Evolutionary conservation across 164 flowering plant genomes (phyloP), one percentile per base, ranked within the genome.

Genomic region (Houttuynia cordata): DNA sequence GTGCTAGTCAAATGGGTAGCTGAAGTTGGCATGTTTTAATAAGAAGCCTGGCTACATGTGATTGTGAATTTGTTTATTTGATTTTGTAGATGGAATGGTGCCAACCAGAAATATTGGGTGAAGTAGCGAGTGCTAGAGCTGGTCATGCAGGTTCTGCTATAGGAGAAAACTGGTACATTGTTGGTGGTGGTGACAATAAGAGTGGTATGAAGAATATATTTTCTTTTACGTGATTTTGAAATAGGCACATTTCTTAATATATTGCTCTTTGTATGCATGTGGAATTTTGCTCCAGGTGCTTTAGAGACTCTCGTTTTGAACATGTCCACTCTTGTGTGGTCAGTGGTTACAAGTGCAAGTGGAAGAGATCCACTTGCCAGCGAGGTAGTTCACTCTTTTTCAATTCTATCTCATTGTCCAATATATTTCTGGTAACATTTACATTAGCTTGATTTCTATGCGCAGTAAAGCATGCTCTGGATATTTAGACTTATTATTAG

Each of bases 131-230:
- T 74, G 80, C 92, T 37, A 79, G 99, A 70, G 99, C 99, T 49
- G 99, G 97, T 60, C 99, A 93, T 82, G 82, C 96, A 49, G 86
- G 95, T 65, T 58, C 78, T 40, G 53, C 79, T 18, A 70, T 93
- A 68, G 87, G 72, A 54, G 91, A 78, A 24, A 76, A 79, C 64
- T 90, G 94, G 92, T 93, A 73, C 66, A 79, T 90, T 56, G 91
- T 90, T 68, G 99, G 99, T 69, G 97, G 99, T 65, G 99, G 99
- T 60, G 96, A 90, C 73, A 90, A 90, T 59, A 85, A 57, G 71
- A 83, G 76, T 72, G 99, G 99, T 93, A 80, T 24, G 76, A 54
- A 23, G 42, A 67, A 4, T 53, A 53, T 45, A 2, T 45, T 12
- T 8, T 3, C 49, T 20, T 53, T 19, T 8, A 18, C 12, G 10